These are phyloP conservation scores for Ceratobasidium sp. DNA, from an alignment of 1,284 basidiomycete genomes.

Conservation along the genomic window DNA sequence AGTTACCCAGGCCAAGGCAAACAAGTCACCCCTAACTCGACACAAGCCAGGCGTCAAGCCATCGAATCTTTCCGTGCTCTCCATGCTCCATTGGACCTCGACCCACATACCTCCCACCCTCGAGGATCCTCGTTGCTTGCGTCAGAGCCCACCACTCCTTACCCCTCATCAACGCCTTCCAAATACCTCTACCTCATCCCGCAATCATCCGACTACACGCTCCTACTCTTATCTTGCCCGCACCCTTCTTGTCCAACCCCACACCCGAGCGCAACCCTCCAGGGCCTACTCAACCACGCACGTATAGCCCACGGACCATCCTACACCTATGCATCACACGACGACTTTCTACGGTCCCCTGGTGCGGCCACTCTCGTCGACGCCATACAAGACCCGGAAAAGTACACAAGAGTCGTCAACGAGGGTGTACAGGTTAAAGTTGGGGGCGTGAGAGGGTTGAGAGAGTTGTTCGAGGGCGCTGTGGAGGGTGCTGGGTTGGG, in stretches of 20 bases:
- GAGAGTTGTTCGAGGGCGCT: slow-evolving; percentile 25
- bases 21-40: background rate
- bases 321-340: slow-evolving; percentile 28
- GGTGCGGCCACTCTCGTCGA: slow-evolving; percentile 4
- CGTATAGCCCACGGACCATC: slow-evolving; percentile 33
- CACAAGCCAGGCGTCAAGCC: slow-evolving; percentile 6
- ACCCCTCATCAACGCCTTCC: slow-evolving; percentile 1
- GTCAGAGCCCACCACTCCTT: background rate
- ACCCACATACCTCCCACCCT: slow-evolving; percentile 25
- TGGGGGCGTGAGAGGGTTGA: slow-evolving; percentile 22
- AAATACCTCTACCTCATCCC: slow-evolving; percentile 33
- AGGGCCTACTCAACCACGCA: slow-evolving; percentile 37
- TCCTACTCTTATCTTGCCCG: slow-evolving; percentile 28
- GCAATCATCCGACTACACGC: slow-evolving; percentile 2
- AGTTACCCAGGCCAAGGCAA: background rate
- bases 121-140: slow-evolving; percentile 1
- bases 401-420: slow-evolving; percentile 4
- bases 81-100: slow-evolving; percentile 30
- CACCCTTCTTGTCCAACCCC: slow-evolving; percentile 33
- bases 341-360: slow-evolving; percentile 22
- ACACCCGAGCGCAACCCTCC: slow-evolving; percentile 29
- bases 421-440: slow-evolving; percentile 13
- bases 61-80: slow-evolving; percentile 19
- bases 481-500: slow-evolving; percentile 19
- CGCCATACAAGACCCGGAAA: slow-evolving; percentile 17